These are phyloP conservation scores for Xylariaceae sp. DNA, from an alignment of 2,329 filamentous ascomycete genomes.

Conservation along the genomic window DNA sequence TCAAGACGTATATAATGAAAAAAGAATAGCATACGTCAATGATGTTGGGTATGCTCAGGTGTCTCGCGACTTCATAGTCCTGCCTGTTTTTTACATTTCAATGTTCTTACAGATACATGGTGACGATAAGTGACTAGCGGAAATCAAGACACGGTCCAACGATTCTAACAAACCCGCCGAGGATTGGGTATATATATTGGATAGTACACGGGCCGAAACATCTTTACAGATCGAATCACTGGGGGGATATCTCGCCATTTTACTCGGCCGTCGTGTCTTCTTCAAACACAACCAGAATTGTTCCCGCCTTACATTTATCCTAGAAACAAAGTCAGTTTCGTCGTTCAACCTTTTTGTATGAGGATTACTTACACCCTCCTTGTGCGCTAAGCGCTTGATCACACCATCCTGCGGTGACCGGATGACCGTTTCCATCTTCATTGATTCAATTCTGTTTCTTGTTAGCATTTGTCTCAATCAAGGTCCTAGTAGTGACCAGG, in stretches of 20 bases:
- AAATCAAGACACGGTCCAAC: background rate
- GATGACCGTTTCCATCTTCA: constrained; percentile 88
- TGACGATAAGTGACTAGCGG: background rate
- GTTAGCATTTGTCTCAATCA: constrained; percentile 10
- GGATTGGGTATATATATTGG: background rate
- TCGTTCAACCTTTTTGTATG: background rate
- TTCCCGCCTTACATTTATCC: constrained; percentile 75
- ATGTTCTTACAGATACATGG: background rate
- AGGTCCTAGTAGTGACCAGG: background rate
- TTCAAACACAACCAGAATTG: constrained; percentile 68
- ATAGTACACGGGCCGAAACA: too few relatives aligned
- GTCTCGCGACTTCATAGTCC: background rate
- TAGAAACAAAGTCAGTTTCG: constrained; percentile 29
- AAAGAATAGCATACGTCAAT: background rate
- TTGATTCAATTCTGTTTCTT: constrained; percentile 63
- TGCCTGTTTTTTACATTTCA: background rate
- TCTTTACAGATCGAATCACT: too few relatives aligned
- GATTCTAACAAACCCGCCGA: background rate
- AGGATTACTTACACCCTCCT: constrained; percentile 58
- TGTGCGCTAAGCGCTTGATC: constrained; percentile 67
- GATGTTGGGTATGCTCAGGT: background rate
- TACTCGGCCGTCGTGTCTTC: constrained; percentile 33
- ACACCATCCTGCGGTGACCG: constrained; percentile 67
- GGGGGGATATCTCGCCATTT: background rate
- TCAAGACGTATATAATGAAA: too few relatives aligned